A percentile compares a stretch with the other conserved stretches of the same genome.
These are phyloP conservation scores for Telfairia occidentalis DNA, from an alignment of 331 rosid species.

Conservation along the genomic window DNA sequence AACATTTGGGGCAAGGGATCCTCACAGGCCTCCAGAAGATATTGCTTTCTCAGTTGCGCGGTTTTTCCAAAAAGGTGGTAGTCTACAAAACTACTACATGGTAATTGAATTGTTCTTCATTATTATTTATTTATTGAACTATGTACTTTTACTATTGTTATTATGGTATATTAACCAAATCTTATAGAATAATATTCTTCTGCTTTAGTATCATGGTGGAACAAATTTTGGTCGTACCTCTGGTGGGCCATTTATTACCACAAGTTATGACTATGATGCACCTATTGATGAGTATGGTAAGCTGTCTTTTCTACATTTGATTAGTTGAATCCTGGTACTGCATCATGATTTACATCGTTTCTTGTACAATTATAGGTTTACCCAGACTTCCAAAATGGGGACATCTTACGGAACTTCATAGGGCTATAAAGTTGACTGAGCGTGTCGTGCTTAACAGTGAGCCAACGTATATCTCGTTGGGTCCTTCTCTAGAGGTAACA, in stretches of 20 bases:
- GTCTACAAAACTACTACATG: conserved; percentile 89
- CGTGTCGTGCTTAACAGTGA: conserved; percentile 48
- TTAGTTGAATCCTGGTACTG: background rate
- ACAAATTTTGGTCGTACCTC: conserved; percentile 93
- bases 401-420: conserved; percentile 88
- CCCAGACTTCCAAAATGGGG: conserved; percentile 94
- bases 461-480: conserved; percentile 40
- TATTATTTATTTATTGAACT: background rate
- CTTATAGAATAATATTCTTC: background rate
- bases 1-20: conserved; percentile 88
- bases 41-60: conserved; percentile 86
- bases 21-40: conserved; percentile 91
- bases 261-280: conserved; percentile 95
- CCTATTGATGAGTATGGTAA: conserved; percentile 92
- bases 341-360: conserved; percentile 15
- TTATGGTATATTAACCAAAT: conserved; percentile 7
- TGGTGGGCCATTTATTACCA: conserved; percentile 92
- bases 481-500: conserved; percentile 70
- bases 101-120: conserved; percentile 26
- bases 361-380: conserved; percentile 38
- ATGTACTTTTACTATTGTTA: background rate
- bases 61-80: conserved; percentile 93
- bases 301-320: conserved; percentile 11
- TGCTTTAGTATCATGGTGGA: conserved; percentile 85
- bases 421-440: conserved; percentile 73